phyloP scores from a whole-genome alignment of 371 early-diverging fungal genomes.

The Smittium culicis region DNA sequence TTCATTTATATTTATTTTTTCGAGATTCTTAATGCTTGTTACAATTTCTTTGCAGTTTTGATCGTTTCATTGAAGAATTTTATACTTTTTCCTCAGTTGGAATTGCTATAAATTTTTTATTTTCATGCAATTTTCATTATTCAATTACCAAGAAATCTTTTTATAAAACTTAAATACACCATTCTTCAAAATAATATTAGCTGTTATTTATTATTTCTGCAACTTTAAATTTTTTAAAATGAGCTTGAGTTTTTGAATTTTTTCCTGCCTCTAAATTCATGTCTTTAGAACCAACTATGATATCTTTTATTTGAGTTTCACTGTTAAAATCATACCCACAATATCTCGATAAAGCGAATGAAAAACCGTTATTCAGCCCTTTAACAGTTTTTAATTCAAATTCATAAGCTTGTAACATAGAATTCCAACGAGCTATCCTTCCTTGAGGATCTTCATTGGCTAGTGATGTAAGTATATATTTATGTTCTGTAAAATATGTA shows the following conservation, averaged over 20 bases:
- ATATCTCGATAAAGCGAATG: neutral
- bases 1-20: neutral
- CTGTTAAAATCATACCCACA: neutral
- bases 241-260: too few relatives aligned
- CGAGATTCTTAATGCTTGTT: neutral
- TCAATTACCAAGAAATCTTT: too few relatives aligned
- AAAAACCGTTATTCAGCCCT: neutral
- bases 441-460: neutral
- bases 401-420: neutral
- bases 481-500: neutral
- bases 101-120: too few relatives aligned
- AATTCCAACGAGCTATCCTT: neutral
- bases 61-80: neutral
- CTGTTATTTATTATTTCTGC: neutral
- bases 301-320: neutral
- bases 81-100: neutral
- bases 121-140: too few relatives aligned
- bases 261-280: neutral
- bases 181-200: too few relatives aligned
- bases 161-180: too few relatives aligned
- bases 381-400: neutral
- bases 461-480: neutral
- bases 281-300: neutral
- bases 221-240: too few relatives aligned
- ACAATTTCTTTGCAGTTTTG: neutral